phyloP scores from a whole-genome alignment of 306 rosid species.

The Fagus crenata region DNA sequence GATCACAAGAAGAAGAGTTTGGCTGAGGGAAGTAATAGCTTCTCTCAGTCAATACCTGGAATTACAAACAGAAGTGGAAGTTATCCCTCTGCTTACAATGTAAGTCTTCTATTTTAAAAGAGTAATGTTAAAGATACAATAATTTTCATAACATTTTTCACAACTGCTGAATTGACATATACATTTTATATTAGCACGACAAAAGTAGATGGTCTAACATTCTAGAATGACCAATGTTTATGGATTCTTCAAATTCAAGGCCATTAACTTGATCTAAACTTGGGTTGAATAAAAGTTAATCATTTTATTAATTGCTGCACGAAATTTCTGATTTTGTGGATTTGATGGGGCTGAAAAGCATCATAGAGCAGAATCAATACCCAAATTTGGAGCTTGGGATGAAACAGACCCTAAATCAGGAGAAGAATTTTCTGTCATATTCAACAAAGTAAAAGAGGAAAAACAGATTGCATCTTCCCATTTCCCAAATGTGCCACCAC shows the following conservation, averaged over 20 bases:
- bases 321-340: no score
- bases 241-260: no score
- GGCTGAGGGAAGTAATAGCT: conserved; percentile 14
- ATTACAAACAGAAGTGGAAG: neutral
- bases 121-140: no score
- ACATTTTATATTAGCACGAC: no score
- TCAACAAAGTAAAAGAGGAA: conserved; percentile 37
- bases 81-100: conserved; percentile 5
- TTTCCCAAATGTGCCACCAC: conserved; percentile 2
- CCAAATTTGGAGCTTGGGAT: conserved; percentile 65
- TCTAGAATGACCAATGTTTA: no score
- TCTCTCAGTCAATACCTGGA: neutral
- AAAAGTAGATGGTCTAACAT: no score
- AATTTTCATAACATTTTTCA: no score
- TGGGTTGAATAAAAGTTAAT: neutral
- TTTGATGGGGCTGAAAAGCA: conserved; percentile 18
- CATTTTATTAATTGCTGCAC: neutral
- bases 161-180: no score
- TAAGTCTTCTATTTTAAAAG: conserved; percentile 6
- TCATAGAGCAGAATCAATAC: conserved; percentile 34
- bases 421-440: conserved; percentile 43
- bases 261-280: no score
- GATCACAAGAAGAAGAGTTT: conserved; percentile 16
- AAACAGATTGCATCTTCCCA: conserved; percentile 25
- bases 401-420: conserved; percentile 49